Evolutionary conservation across 495 filamentous ascomycete species (phyloP), one percentile per base, ranked within the genome.

Genomic region (Aspergillus panamensis): DNA sequence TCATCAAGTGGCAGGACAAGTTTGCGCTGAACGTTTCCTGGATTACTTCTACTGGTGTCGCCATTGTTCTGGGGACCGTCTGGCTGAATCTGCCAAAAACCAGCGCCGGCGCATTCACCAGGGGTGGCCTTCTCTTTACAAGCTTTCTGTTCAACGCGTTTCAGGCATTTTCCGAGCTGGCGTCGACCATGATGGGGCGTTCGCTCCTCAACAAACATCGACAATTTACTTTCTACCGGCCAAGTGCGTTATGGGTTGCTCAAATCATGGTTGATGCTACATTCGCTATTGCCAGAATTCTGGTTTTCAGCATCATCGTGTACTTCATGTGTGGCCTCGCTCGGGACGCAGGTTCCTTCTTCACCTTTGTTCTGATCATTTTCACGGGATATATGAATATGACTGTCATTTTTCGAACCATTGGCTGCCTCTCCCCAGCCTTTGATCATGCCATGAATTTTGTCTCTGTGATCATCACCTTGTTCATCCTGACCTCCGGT

Each of bases 391-490:
- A 91, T 60, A 74, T 90, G 39, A 82, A 84, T 3, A 91, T 92
- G 87, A 90, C 89, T 0, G 77, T 92, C 7, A 87, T 89, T 64
- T 92, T 92, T 80, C 75, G 89, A 58, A 89, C 87, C 1, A 81
- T 91, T 12, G 89, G 85, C 17, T 92, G 88, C 63, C 53, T 94
- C 12, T 88, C 87, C 55, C 88, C 90, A 0, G 88, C 91, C 59
- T 94, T 94, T 58, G 90, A 94, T 63, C 91, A 88, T 48, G 90
- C 90, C 8, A 88, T 91, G 65, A 91, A 89, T 68, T 88, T 90
- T 63, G 90, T 87, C 3, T 82, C 85, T 7, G 77, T 88, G 1
- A 82, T 88, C 25, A 89, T 95, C 63, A 91, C 88, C 0, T 69
- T 92, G 14, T 89, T 91, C 66, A 84, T 95, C 32, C 66, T 90